Percentiles rank a stretch among this genome's conserved stretches.
Conservation (phyloP, 139 green algal genomes). For the Mychonastes homosphaera region DNA sequence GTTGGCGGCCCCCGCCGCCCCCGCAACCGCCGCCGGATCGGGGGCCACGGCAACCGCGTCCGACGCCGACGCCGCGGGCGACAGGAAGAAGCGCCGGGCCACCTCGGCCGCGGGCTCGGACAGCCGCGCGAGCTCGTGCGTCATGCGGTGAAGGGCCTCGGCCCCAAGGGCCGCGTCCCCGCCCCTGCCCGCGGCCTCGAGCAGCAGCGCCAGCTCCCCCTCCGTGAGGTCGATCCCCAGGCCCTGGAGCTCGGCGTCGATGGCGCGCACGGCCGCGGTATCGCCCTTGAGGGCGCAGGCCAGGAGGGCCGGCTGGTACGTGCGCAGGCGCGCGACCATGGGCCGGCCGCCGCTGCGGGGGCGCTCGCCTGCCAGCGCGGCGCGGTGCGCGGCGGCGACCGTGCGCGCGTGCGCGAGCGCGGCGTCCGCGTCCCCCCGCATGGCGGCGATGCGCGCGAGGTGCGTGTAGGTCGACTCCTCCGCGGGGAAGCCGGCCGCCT, state of each 20-base stretch:
- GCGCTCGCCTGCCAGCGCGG: conserved; percentile 8
- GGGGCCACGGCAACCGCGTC: background rate
- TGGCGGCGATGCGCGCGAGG: conserved; percentile 25
- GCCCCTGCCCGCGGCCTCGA: conserved; percentile 37
- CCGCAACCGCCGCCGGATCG: background rate
- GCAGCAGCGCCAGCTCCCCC: conserved; percentile 51
- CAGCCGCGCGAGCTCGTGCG: conserved; percentile 49
- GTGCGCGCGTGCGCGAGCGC: background rate
- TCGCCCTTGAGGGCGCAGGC: conserved; percentile 25
- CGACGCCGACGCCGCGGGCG: background rate
- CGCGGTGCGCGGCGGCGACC: conserved; percentile 16
- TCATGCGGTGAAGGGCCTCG: conserved; percentile 28
- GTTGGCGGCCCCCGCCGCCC: background rate
- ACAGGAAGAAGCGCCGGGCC: conserved; percentile 24
- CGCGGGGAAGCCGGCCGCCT: too few species aligned
- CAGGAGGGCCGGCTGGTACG: conserved; percentile 39
- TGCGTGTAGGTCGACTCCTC: conserved; percentile 11
- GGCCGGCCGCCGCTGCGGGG: background rate
- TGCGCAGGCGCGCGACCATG: conserved; percentile 25
- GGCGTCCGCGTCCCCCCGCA: conserved; percentile 19
- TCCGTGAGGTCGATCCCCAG: conserved; percentile 20
- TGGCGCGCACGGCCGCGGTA: background rate
- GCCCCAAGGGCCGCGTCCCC: conserved; percentile 21
- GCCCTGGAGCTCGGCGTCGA: background rate
- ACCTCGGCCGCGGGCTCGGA: conserved; percentile 28